Evolutionary conservation across 2,329 filamentous ascomycete genomes (phyloP), one percentile per base, ranked within the genome.

Genomic region (Alternaria gaisen): DNA sequence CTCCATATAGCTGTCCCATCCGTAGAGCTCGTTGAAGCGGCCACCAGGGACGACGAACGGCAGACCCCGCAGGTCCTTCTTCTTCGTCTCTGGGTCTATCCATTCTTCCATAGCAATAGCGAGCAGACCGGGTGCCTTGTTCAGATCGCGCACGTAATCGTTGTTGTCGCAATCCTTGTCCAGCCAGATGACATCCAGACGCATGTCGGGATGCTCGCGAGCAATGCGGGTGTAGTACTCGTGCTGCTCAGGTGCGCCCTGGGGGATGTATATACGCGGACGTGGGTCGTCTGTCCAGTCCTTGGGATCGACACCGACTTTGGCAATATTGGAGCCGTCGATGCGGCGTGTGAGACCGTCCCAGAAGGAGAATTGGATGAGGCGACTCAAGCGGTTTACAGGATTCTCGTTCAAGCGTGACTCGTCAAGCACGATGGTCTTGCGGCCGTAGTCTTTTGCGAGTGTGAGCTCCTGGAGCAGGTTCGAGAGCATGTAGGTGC

Each of bases 1-100:
- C 78, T 94, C 92, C 93, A 99, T 98, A 83, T 98, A 99, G 77
- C 93, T 97, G 80, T 99, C 95, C 95, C 95, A 99, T 47, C 94
- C 94, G 77, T 99, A 99, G 22, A 99, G 82, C 79, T 99, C 95
- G 80, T 99, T 99, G 88, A 99, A 99, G 30, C 95, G 88, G 24
- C 95, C 95, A 61, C 95, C 95, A 0, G 95, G 95, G 3, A 99
- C 95, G n/a, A 98, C 93, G 71, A 98, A 99, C 0, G 95, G 94
- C 60, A 96, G 84, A 3, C 95, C 95, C 36, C 86, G 85, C 41
- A 96, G 82, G 4, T 90, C 90, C 63, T 87, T 88, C 75, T 91
- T 85, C 40, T 90, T 90, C 3, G 91, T 91, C 24, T 82, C 82
- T 5, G 87, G 86, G 71, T 97, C 82, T 42, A 79, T 74, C 51